These are phyloP conservation scores for Plantago coronopus DNA, from an alignment of 305 asterid genomes.

Conservation along the genomic window DNA sequence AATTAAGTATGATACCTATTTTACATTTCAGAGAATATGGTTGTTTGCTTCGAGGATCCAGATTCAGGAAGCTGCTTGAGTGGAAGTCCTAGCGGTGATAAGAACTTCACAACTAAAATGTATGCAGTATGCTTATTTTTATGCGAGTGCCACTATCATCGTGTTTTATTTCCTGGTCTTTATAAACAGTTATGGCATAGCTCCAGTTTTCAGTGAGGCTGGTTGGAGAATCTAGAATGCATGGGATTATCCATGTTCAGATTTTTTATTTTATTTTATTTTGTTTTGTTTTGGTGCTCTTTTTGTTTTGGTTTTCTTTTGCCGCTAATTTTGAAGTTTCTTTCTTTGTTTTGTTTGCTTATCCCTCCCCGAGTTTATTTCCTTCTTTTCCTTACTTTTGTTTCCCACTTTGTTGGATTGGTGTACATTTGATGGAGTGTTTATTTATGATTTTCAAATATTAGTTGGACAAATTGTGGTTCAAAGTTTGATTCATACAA, in stretches of 20 bases:
- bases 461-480: background rate
- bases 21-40: slow-evolving; percentile 79
- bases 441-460: background rate
- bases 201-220: background rate
- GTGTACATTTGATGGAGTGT: background rate
- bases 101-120: slow-evolving; percentile 73
- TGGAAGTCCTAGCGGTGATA: slow-evolving; percentile 52
- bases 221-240: background rate
- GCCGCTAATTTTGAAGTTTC: background rate
- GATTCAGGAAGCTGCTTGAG: slow-evolving; percentile 78
- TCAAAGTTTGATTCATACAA: background rate
- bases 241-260: background rate
- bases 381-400: too few relatives aligned
- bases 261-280: background rate
- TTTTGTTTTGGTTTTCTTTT: too few relatives aligned
- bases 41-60: slow-evolving; percentile 82
- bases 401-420: too few relatives aligned
- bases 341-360: too few relatives aligned
- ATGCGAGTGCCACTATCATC: slow-evolving; percentile 1
- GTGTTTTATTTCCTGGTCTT: slow-evolving; percentile 16
- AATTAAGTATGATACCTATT: slow-evolving; percentile 22
- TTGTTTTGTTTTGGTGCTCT: too few relatives aligned
- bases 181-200: slow-evolving; percentile 11
- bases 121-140: slow-evolving; percentile 21
- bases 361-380: too few relatives aligned